Evolutionary conservation across 176 grass and related monocot species (phyloP).

Genomic region (Cocos nucifera): DNA sequence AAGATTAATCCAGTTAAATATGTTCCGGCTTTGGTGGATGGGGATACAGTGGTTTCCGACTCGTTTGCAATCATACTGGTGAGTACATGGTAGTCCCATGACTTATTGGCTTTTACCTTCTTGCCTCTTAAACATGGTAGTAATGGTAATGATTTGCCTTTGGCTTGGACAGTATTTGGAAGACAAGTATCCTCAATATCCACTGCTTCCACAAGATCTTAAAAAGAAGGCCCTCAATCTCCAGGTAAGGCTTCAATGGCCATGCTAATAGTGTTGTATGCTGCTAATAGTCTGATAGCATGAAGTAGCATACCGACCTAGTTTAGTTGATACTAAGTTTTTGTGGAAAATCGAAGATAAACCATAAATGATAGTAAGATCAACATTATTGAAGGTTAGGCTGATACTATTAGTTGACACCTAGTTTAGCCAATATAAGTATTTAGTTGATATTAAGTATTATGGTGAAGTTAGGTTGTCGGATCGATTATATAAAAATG

Average conservation of each 20-base stretch:
- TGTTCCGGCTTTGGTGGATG: slow-evolving; percentile 68
- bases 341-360: no score
- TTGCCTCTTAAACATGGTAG: background rate
- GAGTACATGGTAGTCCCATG: background rate
- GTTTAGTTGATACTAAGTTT: no score
- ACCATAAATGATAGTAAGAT: no score
- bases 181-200: slow-evolving; percentile 71
- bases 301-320: no score
- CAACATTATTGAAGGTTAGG: no score
- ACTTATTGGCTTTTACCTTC: no score
- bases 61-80: slow-evolving; percentile 82
- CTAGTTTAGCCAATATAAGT: no score
- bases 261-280: background rate
- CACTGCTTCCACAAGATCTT: slow-evolving; percentile 54
- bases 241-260: slow-evolving; percentile 39
- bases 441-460: no score
- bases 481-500: no score
- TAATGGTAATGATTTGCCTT: background rate
- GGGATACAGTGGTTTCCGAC: slow-evolving; percentile 54
- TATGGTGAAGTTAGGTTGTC: no score
- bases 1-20: slow-evolving; percentile 87
- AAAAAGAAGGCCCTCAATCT: slow-evolving; percentile 81
- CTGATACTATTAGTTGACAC: no score
- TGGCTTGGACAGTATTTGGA: slow-evolving; percentile 67
- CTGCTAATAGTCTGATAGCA: no score